Percentiles rank a stretch among this genome's conserved stretches.
phyloP scores from a whole-genome alignment of 2,329 filamentous ascomycete species.

The Aquanectria penicillioides region DNA sequence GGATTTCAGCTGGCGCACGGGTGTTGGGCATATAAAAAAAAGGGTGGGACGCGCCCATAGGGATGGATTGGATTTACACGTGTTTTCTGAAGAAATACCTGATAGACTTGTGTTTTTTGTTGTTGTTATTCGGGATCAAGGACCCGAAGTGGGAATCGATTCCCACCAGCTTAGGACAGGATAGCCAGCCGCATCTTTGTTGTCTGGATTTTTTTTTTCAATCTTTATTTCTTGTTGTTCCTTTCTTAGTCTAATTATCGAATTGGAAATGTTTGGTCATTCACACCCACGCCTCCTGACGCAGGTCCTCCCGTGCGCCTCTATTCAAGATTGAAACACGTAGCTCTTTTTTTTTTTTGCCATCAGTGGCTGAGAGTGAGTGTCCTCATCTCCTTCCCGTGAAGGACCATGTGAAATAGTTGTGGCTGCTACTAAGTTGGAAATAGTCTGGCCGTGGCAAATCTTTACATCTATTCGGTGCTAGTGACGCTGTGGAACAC shows the following conservation, averaged over 20 bases:
- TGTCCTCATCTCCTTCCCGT: too few species aligned
- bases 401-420: too few species aligned
- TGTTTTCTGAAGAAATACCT: constrained; percentile 28
- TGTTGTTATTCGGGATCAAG: constrained; percentile 33
- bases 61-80: constrained; percentile 33
- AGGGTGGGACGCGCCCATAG: constrained; percentile 12
- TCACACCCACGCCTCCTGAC: neutral
- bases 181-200: constrained; percentile 27
- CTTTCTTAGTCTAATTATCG: neutral
- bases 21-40: constrained; percentile 21
- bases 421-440: too few species aligned
- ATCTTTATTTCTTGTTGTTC: constrained; percentile 2
- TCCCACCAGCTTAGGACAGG: constrained; percentile 34
- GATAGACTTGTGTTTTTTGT: constrained; percentile 17
- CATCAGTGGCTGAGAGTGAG: too few species aligned
- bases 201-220: constrained; percentile 12
- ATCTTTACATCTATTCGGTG: too few species aligned
- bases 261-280: neutral
- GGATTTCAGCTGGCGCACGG: constrained; percentile 19
- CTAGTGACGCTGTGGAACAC: too few species aligned
- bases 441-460: too few species aligned
- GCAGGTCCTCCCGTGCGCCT: constrained; percentile 8
- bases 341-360: neutral
- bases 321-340: constrained; percentile 14
- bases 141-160: constrained; percentile 36